Conservation (phyloP, 352 stramenopile genomes). For the Synura sp. region DNA sequence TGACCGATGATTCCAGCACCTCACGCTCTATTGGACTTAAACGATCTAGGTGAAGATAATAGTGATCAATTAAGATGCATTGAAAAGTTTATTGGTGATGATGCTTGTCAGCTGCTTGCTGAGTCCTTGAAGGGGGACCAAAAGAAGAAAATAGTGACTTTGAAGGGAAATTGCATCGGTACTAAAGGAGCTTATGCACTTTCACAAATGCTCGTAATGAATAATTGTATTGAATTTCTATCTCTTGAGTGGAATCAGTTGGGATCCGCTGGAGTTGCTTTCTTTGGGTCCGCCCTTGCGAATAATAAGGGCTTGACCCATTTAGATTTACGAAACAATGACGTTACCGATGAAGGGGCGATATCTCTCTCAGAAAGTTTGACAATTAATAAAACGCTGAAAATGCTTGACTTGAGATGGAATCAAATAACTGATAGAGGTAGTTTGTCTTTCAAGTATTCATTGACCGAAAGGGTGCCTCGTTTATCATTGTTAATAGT, state of each 20-base stretch:
- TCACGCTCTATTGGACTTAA: too few relatives aligned
- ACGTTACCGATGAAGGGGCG: not conserved
- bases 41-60: too few relatives aligned
- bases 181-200: not conserved
- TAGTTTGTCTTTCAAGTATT: not conserved
- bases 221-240: not conserved
- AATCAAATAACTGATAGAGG: slow-evolving; percentile 24
- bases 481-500: not conserved
- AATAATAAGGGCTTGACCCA: not conserved
- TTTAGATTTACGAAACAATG: slow-evolving; percentile 38
- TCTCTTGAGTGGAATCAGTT: slow-evolving; percentile 36
- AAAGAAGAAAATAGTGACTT: too few relatives aligned
- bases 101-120: not conserved
- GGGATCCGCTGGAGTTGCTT: not conserved
- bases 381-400: not conserved
- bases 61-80: too few relatives aligned
- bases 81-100: slow-evolving; percentile 30
- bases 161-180: not conserved
- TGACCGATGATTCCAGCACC: too few relatives aligned
- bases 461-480: not conserved
- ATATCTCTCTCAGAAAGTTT: not conserved
- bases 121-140: too few relatives aligned
- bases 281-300: not conserved
- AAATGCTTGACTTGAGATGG: slow-evolving; percentile 10
- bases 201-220: not conserved